These are phyloP conservation scores for Veloporphyrellus conicus DNA, from an alignment of 1,284 basidiomycete genomes.

Conservation along the genomic window DNA sequence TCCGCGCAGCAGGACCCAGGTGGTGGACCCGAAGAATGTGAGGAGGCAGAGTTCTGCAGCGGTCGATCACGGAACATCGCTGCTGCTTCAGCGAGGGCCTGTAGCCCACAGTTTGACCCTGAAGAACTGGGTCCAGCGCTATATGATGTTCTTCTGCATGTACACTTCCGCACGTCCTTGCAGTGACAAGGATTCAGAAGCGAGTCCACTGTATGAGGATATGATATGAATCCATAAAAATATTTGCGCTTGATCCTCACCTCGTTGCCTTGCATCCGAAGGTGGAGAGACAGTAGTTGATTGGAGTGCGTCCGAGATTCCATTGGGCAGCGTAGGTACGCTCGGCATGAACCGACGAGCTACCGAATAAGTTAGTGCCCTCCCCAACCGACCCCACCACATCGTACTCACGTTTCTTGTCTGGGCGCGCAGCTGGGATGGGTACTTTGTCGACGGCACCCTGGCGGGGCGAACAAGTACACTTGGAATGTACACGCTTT, in stretches of 20 bases:
- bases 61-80: conserved; percentile 35
- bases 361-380: conserved; percentile 23
- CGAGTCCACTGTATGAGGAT: conserved; percentile 44
- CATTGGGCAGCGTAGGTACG: conserved; percentile 59
- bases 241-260: conserved; percentile 32
- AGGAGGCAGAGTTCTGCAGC: conserved; percentile 2
- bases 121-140: conserved; percentile 14
- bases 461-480: conserved; percentile 49
- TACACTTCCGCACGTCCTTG: conserved; percentile 52
- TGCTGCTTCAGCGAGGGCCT: conserved; percentile 50
- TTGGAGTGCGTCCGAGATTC: conserved; percentile 47
- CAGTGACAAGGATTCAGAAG: conserved; percentile 63
- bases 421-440: conserved; percentile 36
- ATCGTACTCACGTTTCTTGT: conserved; percentile 49
- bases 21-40: conserved; percentile 7
- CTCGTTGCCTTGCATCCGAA: conserved; percentile 50
- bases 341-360: conserved; percentile 58
- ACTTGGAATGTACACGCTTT: conserved; percentile 70
- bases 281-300: conserved; percentile 6
- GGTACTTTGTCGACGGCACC: conserved; percentile 38
- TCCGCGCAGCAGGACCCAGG: conserved; percentile 15
- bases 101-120: conserved; percentile 34
- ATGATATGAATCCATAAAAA: conserved; percentile 7
- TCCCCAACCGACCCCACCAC: neutral
- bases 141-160: conserved; percentile 38